Base-by-base conservation (phyloP, 768 basidiomycete genomes). In the Mycena rebaudengoi region DNA sequence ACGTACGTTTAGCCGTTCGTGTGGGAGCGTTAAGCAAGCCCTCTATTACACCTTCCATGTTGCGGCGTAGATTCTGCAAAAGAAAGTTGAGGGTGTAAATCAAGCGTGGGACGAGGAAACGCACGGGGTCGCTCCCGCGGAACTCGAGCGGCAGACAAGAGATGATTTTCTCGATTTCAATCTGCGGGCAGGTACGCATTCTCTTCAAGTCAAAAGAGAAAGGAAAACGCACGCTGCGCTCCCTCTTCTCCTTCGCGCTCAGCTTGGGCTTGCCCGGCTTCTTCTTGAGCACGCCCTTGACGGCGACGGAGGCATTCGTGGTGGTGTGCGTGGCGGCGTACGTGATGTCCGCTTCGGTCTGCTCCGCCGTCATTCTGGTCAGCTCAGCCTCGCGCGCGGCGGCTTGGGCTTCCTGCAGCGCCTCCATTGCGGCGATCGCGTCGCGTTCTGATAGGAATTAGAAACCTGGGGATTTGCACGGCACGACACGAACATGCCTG, bases 101-200 rank as follows among this genome's bases (percentile, higher is more conserved):
- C 28, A 23, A 10, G 20, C 1, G 32, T 11, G 4, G 23, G 44
- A 25, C 44, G 37, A 33, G 43, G 35, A 21, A 26, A 41, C 91
- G 57, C 71, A 94, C 94, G 2, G 92, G 90, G 76, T 97, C 94
- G 67, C 82, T 91, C 10, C 96, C 96, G 23, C 96, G 86, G 73
- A 95, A 98, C 75, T 97, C 96, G 13, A 98, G 82, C 0, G 96
- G 96, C 35, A 97, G 80, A 55, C 85, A 87, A 25, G 88, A 84
- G 16, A 96, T 83, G 16, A 93, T 84, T 60, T 86, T 87, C 65
- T 95, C 94, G 30, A 91, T 79, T 51, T 84, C 84, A 64, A 89
- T 72, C 86, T 89, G 51, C 4, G 23, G 25, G 54, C n/a, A 25
- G 57, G 40, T 53, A 20, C n/a, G 51, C 37, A 23, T 35, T 32